These are phyloP conservation scores for Lippia alba DNA, from an alignment of 305 asterid species.

Conservation along the genomic window DNA sequence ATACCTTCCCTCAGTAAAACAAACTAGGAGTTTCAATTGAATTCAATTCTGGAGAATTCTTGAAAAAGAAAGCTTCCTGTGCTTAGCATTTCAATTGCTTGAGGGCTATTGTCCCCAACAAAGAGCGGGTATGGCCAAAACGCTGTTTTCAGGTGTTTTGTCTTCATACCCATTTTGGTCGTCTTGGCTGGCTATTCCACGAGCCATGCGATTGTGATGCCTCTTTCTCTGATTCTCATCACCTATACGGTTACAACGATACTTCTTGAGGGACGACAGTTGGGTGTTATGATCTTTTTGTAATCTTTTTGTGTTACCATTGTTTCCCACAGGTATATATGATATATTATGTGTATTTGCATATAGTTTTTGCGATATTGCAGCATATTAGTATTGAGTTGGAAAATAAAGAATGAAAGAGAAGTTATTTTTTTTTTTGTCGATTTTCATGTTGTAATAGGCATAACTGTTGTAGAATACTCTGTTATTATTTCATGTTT, in stretches of 20 bases:
- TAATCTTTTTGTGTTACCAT: constrained; percentile 46
- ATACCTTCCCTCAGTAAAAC: too few species aligned
- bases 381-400: background rate
- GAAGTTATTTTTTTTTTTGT: too few species aligned
- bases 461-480: background rate
- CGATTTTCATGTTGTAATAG: background rate
- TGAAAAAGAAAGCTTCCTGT: too few species aligned
- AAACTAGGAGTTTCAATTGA: too few species aligned
- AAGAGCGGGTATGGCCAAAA: constrained; percentile 40
- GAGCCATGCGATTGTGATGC: constrained; percentile 51
- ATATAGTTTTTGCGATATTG: constrained; percentile 19
- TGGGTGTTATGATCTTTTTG: too few species aligned
- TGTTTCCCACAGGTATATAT: constrained; percentile 38
- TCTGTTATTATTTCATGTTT: background rate
- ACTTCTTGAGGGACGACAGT: too few species aligned
- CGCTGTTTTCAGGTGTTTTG: constrained; percentile 50
- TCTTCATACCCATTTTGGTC: constrained; percentile 52
- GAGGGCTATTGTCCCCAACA: too few species aligned
- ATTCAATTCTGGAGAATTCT: too few species aligned
- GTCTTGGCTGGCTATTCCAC: constrained; percentile 47
- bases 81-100: too few species aligned
- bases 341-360: constrained; percentile 2
- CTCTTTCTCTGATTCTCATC: constrained; percentile 52
- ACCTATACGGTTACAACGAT: constrained; percentile 59
- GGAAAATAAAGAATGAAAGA: constrained; percentile 6